Percentiles rank a stretch among this genome's conserved stretches.
Conservation (phyloP, 176 grass and related monocot species). For the Rhynchospora breviuscula region DNA sequence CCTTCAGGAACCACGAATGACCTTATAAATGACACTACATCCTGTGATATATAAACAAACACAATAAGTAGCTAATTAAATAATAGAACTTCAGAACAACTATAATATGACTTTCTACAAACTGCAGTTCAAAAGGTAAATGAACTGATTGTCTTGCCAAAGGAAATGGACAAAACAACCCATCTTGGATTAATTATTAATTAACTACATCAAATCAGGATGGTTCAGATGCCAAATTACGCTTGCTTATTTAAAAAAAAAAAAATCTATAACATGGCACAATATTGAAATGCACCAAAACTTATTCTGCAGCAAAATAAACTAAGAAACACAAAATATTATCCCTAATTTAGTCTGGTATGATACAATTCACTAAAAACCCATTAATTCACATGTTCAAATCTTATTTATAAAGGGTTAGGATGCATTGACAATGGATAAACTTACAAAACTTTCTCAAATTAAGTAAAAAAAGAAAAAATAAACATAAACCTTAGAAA, state of each 20-base stretch:
- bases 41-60: conserved; percentile 39
- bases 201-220: too few relatives aligned
- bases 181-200: too few relatives aligned
- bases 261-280: not conserved
- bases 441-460: too few relatives aligned
- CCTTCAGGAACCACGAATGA: conserved; percentile 98
- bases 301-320: not conserved
- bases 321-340: not conserved
- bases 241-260: not conserved
- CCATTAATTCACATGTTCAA: conserved; percentile 13
- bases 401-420: not conserved
- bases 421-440: too few relatives aligned
- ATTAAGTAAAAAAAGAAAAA: too few relatives aligned
- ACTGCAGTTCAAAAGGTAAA: not conserved
- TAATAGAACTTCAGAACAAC: not conserved
- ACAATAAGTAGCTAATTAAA: not conserved
- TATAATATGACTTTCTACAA: not conserved
- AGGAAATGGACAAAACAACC: not conserved
- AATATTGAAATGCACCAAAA: not conserved
- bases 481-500: too few relatives aligned
- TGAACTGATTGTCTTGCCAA: not conserved
- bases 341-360: not conserved
- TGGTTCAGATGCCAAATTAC: too few relatives aligned
- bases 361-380: not conserved
- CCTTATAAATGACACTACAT: conserved; percentile 86